These are phyloP conservation scores for Carex arenaria DNA, from an alignment of 202 grass and related monocot genomes.

Conservation along the genomic window DNA sequence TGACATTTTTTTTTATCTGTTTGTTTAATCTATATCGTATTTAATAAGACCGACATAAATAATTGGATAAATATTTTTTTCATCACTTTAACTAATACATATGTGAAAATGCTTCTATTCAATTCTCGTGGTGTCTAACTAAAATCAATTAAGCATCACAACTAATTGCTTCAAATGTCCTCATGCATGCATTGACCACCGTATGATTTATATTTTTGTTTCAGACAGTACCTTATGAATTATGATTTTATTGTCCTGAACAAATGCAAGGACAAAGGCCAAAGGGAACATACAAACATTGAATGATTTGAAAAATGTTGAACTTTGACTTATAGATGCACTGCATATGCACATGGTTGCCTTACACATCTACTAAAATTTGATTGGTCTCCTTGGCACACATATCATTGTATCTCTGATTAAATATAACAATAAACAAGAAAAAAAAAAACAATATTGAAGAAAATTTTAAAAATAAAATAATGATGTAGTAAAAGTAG, in stretches of 20 bases:
- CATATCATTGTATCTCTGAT: not conserved
- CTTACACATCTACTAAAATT: not conserved
- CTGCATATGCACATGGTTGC: not conserved
- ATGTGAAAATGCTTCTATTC: too few species aligned
- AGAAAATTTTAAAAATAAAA: not conserved
- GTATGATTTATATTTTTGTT: not conserved
- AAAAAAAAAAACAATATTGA: not conserved
- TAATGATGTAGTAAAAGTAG: not conserved
- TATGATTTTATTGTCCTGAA: not conserved
- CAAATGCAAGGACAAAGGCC: not conserved
- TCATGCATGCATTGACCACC: slow-evolving; percentile 16
- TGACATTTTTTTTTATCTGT: too few species aligned
- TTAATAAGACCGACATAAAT: too few species aligned
- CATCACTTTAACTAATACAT: too few species aligned
- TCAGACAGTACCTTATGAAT: too few species aligned
- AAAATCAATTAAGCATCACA: not conserved
- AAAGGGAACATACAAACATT: not conserved
- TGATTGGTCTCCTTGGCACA: not conserved
- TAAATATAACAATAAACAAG: not conserved
- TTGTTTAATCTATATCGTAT: too few species aligned
- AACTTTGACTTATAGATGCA: not conserved
- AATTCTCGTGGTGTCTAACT: too few species aligned
- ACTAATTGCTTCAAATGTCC: not conserved
- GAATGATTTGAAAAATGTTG: not conserved
- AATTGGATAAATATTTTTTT: too few species aligned